A percentile compares a stretch with the other conserved stretches of the same genome.
Evolutionary conservation across 2,329 filamentous ascomycete genomes (phyloP).

Genomic region (Ceratocystiopsis brevicomis): DNA sequence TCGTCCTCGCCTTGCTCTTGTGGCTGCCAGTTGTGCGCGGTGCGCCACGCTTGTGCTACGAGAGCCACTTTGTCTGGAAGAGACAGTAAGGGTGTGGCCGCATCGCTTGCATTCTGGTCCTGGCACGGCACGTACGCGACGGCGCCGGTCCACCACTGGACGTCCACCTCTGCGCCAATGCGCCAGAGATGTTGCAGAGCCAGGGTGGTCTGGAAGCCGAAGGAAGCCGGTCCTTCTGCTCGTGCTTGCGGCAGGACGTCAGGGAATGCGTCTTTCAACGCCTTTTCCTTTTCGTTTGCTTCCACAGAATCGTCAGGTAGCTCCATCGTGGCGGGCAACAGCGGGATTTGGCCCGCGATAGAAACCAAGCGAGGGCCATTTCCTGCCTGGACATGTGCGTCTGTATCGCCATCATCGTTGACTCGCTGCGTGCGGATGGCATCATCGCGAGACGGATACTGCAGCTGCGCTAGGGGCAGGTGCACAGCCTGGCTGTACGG

Average conservation of each 20-base stretch:
- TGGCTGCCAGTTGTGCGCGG: slow-evolving; percentile 21
- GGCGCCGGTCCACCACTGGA: slow-evolving; percentile 56
- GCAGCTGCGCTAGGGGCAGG: slow-evolving; percentile 14
- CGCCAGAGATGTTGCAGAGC: slow-evolving; percentile 81
- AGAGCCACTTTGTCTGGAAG: slow-evolving; percentile 19
- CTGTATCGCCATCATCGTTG: too few species aligned
- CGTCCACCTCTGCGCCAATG: slow-evolving; percentile 51
- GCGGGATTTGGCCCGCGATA: slow-evolving; percentile 79
- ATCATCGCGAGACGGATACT: too few species aligned
- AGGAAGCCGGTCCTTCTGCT: not conserved
- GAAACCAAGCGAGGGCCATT: slow-evolving; percentile 27
- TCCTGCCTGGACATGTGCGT: not conserved
- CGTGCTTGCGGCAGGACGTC: too few species aligned
- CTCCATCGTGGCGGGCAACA: slow-evolving; percentile 63
- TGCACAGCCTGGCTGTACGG: slow-evolving; percentile 84
- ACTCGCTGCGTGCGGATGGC: not conserved
- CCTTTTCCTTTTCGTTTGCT: not conserved
- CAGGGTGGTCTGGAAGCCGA: slow-evolving; percentile 43
- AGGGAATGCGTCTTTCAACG: too few species aligned
- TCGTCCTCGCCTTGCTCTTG: slow-evolving; percentile 30
- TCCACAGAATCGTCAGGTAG: slow-evolving; percentile 20
- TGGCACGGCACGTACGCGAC: slow-evolving; percentile 50
- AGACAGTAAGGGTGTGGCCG: slow-evolving; percentile 9
- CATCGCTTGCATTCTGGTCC: slow-evolving; percentile 2
- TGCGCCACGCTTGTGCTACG: slow-evolving; percentile 28